These are phyloP conservation scores for Delphinella strobiligena DNA, from an alignment of 2,329 filamentous ascomycete species.

Conservation along the genomic window DNA sequence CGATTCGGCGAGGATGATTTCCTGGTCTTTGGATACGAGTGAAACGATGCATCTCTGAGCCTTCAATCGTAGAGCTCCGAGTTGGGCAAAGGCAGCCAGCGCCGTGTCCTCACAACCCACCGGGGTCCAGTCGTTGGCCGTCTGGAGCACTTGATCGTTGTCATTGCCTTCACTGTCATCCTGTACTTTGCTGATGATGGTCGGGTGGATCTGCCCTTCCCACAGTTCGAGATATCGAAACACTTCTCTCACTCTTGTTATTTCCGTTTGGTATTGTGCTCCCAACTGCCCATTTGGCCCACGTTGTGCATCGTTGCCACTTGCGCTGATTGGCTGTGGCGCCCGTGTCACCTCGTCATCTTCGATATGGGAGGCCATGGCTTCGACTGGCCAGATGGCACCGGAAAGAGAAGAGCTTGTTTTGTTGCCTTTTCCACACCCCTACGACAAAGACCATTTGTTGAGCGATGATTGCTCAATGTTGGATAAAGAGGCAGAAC, in stretches of 20 bases:
- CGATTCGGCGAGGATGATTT: conserved; percentile 42
- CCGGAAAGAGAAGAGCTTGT: too few species aligned
- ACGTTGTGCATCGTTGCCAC: too few species aligned
- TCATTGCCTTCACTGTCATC: neutral
- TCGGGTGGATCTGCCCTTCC: neutral
- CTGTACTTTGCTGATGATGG: neutral
- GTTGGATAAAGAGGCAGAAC: too few species aligned
- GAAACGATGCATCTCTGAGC: conserved; percentile 39
- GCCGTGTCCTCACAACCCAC: conserved; percentile 26
- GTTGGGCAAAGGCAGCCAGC: conserved; percentile 36
- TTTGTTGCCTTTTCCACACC: too few species aligned
- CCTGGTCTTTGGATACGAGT: conserved; percentile 33
- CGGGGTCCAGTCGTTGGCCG: neutral
- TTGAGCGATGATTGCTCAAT: too few species aligned
- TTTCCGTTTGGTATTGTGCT: neutral
- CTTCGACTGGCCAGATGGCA: too few species aligned
- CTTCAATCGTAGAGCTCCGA: conserved; percentile 37
- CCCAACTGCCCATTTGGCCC: neutral
- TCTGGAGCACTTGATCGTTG: neutral
- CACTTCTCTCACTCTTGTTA: neutral
- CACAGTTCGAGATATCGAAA: neutral
- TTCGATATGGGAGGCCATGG: too few species aligned
- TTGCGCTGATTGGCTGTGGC: too few species aligned
- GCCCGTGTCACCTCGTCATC: too few species aligned
- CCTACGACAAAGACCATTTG: too few species aligned